Evolutionary conservation across 257 asterid genomes (phyloP), one percentile per base, ranked within the genome.

Genomic region (Solanum bulbocastanum): DNA sequence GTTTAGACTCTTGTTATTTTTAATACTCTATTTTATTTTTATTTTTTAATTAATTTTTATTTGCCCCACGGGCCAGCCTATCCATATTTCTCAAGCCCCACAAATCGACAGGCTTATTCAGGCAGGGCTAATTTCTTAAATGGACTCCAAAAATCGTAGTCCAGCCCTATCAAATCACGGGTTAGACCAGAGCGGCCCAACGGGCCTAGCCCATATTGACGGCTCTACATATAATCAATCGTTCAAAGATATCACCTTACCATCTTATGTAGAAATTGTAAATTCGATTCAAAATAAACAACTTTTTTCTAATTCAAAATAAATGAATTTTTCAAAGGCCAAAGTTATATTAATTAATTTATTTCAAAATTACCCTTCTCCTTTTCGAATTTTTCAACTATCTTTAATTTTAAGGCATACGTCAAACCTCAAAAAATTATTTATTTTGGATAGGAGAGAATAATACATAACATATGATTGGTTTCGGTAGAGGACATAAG

Each of bases 71-170:
- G 44, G 4, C 0, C 12, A 0, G 4, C 44, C 44, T 40, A 40
- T 40, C 13, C 46, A 40, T 40, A 40, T 40, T 40, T 40, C 46
- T 40, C 13, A 40, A 40, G 46, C 4, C 46, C 46, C 46, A 40
- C 13, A 40, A 40, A 40, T 40, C 13, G 46, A 13, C 1, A 40
- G 4, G 0, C 13, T 40, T 40, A 40, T 40, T 40, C 13, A 40
- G 13, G 0, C 4, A 4, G 4, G 4, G 13, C 46, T 0, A 40
- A 40, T 40, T 40, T 40, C 1, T 40, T 40, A 40, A 40, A 40
- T 40, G 46, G 4, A 0, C 4, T 40, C 13, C 0, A 0, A 40
- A 40, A 40, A 40, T 40, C 14, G 0, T 3, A 40, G 0, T 10
- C 1, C 46, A 40, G 1, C 46, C 46, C 46, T 40, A 40, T 40